Evolutionary conservation across 169 alveolate species (phyloP).

Genomic region (Plasmodium cynomolgi): DNA sequence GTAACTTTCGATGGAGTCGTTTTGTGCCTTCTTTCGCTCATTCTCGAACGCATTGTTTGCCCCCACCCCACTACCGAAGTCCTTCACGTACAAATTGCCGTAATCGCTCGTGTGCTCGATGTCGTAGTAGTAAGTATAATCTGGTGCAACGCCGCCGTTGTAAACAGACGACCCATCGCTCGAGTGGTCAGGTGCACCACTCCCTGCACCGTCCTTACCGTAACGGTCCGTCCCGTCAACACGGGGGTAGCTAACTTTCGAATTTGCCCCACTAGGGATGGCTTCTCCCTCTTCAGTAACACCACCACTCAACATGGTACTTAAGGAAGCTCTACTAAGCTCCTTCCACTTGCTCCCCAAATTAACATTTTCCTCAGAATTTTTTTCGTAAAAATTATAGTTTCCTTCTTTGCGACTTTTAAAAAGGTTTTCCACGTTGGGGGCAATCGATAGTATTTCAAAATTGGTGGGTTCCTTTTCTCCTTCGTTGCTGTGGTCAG

Average conservation of each 20-base stretch:
- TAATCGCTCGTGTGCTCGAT: background rate
- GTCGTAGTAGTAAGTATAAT: background rate
- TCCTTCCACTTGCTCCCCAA: background rate
- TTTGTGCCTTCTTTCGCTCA: background rate
- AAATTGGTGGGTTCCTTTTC: background rate
- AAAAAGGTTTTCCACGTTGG: slow-evolving; percentile 4
- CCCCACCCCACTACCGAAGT: background rate
- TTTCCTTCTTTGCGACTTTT: background rate
- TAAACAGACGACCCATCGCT: background rate
- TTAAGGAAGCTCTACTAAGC: background rate
- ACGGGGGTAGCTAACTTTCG: background rate
- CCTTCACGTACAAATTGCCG: background rate
- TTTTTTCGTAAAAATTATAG: background rate
- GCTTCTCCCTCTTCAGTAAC: background rate
- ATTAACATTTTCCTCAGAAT: background rate
- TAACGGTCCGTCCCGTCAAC: background rate
- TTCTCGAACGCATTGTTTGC: background rate
- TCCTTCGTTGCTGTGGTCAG: background rate
- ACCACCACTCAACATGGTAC: background rate
- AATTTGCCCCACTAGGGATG: background rate
- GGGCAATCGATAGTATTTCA: background rate
- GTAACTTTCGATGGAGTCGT: background rate
- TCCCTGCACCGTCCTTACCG: background rate
- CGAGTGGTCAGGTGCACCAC: too few relatives aligned
- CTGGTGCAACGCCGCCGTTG: background rate